Base-by-base conservation (phyloP, 1,284 basidiomycete genomes). In the Peniophora sp. region DNA sequence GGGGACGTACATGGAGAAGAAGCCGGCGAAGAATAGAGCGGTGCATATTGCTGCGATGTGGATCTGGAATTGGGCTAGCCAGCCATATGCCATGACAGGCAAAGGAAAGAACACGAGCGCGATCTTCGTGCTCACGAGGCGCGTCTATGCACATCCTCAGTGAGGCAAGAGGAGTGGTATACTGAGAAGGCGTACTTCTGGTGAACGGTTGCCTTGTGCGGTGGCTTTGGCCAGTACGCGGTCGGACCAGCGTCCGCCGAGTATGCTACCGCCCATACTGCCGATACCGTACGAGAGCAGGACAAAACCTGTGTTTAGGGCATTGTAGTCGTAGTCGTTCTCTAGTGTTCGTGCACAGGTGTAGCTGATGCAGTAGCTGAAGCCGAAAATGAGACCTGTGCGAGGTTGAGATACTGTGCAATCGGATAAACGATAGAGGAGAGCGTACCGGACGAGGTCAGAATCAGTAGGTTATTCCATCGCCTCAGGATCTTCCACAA, bases 231-330 rank as follows among this genome's bases (percentile, higher is more conserved):
- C 62, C 25, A 92, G 70, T 34, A 83, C 71, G 43, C 69, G 64
- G 64, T 95, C 92, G 1, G 85, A 89, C 70, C 81, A 90, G 9
- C 82, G 72, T 0, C 92, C 92, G 9, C 92, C 92, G 0, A 85
- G 56, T 8, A 92, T 56, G 53, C 82, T 86, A 2, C 92, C 92
- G 1, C 69, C 60, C 27, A 91, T 72, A 55, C 76, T 81, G 5
- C 89, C 89, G 11, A 75, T 55, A 39, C 91, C 92, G 56, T 83
- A 89, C 0, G 84, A 69, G 17, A 95, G 75, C 8, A 92, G 74
- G 6, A 91, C 80, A 22, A 92, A 65, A 10, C 92, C 92, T 50
- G 89, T 80, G 49, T 81, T 71, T 2, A 93, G 70, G 0, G 92
- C 72, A 49, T 80, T 70, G 64, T 86, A 92, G 32, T 75, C 65